Base-by-base conservation (phyloP, 179 eudicot genomes). In the Gypsophila paniculata region DNA sequence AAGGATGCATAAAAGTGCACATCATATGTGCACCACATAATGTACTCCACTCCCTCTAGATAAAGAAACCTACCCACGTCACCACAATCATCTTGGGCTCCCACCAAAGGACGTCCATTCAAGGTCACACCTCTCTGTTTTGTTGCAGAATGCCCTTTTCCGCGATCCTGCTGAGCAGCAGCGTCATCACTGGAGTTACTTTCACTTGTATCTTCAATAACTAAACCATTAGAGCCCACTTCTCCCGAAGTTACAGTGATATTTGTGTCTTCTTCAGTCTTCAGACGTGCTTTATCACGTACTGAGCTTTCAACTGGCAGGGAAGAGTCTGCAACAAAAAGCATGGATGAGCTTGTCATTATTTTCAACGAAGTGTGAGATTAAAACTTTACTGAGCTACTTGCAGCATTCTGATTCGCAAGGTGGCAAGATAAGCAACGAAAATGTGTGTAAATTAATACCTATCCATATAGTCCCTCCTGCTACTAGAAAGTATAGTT, bases 381-480 rank as follows among this genome's bases (percentile, higher is more conserved):
- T 5, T 65, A 58, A 21, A 51, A 7, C 14, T 58, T 54, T 71
- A 74, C 15, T 38, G 3, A 8, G 38, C 68, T 17, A 64, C 59
- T 64, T 21, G 61, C 61, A 25, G 14, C 19, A 68, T 49, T 60
- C 22, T 75, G 51, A 42, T 52, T 12, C 29, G 36, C 8, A 26
- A 59, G 38, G 49, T 64, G 51, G 32, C 69, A 51, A 51, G 21
- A 72, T 46, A 23, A 23, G 61, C 61, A 60, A 15, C 6, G 26
- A 48, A 36, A 21, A 12, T 5, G 0, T 63, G 53, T n/a, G 53
- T 18, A 19, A 68, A 80, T 70, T 25, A 71, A 65, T 87, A 94
- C 99, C 99, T 76, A 85, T 90, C 99, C 99, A 94, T 74, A 94
- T 84, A 32, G 99, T 94, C 54, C 99, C 97, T 36, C 99, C 99